phyloP scores from a whole-genome alignment of 306 rosid genomes.

The Rosa multiflora region DNA sequence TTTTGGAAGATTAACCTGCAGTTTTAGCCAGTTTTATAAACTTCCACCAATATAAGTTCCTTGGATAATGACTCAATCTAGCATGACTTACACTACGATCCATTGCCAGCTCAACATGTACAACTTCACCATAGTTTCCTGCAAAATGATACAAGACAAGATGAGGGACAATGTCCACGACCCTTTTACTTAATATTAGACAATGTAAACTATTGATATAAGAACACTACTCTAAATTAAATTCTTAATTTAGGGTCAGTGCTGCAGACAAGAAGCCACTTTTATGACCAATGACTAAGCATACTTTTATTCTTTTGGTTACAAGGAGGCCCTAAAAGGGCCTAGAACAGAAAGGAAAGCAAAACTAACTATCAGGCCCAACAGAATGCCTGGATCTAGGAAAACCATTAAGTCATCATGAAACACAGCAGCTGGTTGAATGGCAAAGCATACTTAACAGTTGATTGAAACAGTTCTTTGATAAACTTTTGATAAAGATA shows the following conservation, averaged over 20 bases:
- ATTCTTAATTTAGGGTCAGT: background rate
- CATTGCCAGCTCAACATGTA: conserved; percentile 90
- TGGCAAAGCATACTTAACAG: background rate
- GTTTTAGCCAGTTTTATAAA: conserved; percentile 6
- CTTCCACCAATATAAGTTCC: conserved; percentile 4
- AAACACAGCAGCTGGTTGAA: background rate
- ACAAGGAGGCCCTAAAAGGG: background rate
- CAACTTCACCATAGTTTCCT: conserved; percentile 93
- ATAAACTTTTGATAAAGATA: background rate
- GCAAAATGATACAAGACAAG: conserved; percentile 14
- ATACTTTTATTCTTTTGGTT: background rate
- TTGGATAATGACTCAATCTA: conserved; percentile 15
- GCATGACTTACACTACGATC: conserved; percentile 74
- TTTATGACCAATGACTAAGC: background rate
- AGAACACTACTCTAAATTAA: background rate
- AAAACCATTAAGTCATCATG: background rate
- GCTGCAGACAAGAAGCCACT: background rate
- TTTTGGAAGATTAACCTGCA: conserved; percentile 92
- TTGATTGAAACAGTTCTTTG: background rate
- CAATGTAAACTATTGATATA: background rate
- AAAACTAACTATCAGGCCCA: background rate
- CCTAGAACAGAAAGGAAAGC: background rate
- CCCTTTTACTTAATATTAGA: background rate
- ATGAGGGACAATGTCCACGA: background rate
- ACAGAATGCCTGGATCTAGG: background rate